Percentiles rank a stretch among this genome's conserved stretches.
Conservation (phyloP, 768 basidiomycete species). For the Leucocoprinus sp. region DNA sequence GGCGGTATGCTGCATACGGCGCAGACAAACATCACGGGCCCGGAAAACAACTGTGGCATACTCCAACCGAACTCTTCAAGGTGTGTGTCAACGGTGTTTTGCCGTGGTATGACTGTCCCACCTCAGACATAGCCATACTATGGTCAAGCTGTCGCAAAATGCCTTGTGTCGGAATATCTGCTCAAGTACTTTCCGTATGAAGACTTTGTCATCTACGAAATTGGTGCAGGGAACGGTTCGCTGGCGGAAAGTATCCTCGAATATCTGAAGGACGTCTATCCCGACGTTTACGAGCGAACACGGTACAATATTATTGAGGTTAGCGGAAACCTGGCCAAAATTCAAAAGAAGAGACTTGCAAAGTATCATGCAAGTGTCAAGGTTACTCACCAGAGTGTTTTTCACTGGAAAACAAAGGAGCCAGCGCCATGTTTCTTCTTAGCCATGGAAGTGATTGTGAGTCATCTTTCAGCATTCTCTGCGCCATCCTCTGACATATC, state of each 20-base stretch:
- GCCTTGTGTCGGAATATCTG: constrained; percentile 86
- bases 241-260: constrained; percentile 84
- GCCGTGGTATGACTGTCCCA: constrained; percentile 2
- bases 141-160: constrained; percentile 82
- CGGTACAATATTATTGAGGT: constrained; percentile 95
- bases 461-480: constrained; percentile 20
- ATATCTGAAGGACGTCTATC: constrained; percentile 67
- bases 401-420: constrained; percentile 73
- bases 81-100: constrained; percentile 33
- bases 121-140: constrained; percentile 74
- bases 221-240: constrained; percentile 97
- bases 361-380: constrained; percentile 58
- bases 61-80: constrained; percentile 96
- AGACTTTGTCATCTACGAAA: constrained; percentile 93
- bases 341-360: constrained; percentile 63
- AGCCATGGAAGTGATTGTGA: constrained; percentile 90
- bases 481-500: constrained; percentile 1
- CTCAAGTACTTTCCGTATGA: constrained; percentile 94
- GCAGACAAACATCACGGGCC: constrained; percentile 53
- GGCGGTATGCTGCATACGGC: constrained; percentile 67
- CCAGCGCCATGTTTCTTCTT: constrained; percentile 86
- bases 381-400: constrained; percentile 72
- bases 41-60: constrained; percentile 95
- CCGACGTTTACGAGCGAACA: constrained; percentile 90
- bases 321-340: constrained; percentile 62